phyloP scores from a whole-genome alignment of 2,329 filamentous ascomycete species.

The Rhynchosporium agropyri region DNA sequence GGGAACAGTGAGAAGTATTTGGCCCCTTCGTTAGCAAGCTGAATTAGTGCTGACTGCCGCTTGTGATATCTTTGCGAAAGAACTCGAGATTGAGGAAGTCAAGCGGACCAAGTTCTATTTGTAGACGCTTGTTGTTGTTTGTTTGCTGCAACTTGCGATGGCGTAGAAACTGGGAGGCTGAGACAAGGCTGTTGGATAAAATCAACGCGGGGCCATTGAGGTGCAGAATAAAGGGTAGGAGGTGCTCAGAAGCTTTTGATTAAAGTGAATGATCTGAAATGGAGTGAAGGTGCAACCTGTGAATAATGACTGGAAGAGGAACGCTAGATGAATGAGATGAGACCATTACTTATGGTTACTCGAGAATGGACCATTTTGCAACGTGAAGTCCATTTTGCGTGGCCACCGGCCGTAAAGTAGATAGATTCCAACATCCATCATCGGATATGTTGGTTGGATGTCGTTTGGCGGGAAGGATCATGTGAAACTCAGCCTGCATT shows the following conservation, averaged over 20 bases:
- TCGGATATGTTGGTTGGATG: constrained; percentile 14
- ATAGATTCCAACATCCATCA: constrained; percentile 6
- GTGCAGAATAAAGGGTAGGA: not conserved
- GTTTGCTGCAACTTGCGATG: constrained; percentile 4
- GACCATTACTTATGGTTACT: constrained; percentile 13
- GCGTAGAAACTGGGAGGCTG: constrained; percentile 3
- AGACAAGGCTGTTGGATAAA: constrained; percentile 13
- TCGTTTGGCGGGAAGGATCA: constrained; percentile 8
- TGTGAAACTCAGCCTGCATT: constrained; percentile 4
- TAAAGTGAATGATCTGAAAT: not conserved
- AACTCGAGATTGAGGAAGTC: not conserved
- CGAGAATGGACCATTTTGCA: not conserved
- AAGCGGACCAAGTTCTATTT: not conserved
- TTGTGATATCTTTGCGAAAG: not conserved
- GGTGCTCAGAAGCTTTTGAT: not conserved
- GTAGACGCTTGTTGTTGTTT: constrained; percentile 14
- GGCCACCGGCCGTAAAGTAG: constrained; percentile 6
- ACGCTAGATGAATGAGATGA: not conserved
- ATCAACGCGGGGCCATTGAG: constrained; percentile 9
- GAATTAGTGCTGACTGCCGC: not conserved
- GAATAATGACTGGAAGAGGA: not conserved
- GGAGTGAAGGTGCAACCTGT: not conserved
- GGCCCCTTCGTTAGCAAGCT: not conserved
- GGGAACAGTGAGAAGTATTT: not conserved
- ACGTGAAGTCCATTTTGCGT: constrained; percentile 3